Evolutionary conservation across 1,139 yeast genomes (phyloP), one percentile per base, ranked within the genome.

Genomic region (Zhuliangozyma blackwelliae): DNA sequence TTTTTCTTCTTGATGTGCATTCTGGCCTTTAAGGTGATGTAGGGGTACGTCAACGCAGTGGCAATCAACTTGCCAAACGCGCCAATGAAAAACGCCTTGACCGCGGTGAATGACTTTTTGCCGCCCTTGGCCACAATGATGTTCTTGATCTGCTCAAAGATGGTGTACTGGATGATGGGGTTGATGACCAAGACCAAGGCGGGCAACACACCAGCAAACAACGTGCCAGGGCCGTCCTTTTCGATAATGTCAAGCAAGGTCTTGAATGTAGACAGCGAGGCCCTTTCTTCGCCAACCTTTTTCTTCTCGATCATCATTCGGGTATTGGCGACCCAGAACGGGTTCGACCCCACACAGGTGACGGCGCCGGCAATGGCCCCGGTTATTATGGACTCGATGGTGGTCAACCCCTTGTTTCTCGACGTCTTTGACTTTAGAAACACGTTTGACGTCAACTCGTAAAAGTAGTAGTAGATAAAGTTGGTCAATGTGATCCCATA

Each of bases 301-400:
- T 65, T 63, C 46, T 65, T 62, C 28, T 68, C 83, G 5, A 95
- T 84, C 82, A 84, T 81, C 61, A 69, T 68, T 43, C 96, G 72
- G 2, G 96, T 88, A 56, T 88, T 88, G 38, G 92, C 94, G 28
- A 88, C 95, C 97, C 97, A 89, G 50, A 89, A 81, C 27, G 97
- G 97, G 61, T 90, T 90, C n/a, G 96, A 82, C 12, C 84, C 75
- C 19, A 86, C 68, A 40, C 90, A 86, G 2, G 97, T 88, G 31
- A 89, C 76, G 7, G 90, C 76, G 0, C 97, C 97, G 2, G 97
- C 95, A 50, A 86, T 68, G 1, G 94, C 84, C 12, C 96, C 96
- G 3, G 90, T 82, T 5, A 75, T 45, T 51, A 89, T 83, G 39
- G 90, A 79, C 59, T 89, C 95, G 10, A 73, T 40, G 1, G 96